Conservation (phyloP, 1,139 yeast genomes). For the Pichia kudriavzevii region DNA sequence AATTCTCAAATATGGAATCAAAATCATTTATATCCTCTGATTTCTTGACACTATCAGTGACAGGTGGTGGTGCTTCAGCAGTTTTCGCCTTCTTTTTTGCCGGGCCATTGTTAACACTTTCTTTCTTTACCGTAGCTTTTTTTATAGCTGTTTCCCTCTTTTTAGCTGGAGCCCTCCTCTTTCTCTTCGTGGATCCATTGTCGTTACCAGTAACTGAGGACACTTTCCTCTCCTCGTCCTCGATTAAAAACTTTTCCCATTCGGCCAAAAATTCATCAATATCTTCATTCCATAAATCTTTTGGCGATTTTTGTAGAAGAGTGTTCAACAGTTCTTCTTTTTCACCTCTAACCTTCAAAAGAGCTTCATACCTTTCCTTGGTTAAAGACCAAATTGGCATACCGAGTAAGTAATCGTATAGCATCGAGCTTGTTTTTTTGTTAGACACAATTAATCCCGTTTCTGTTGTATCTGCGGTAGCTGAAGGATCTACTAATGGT, state of each 20-base stretch:
- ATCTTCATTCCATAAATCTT: slow-evolving; percentile 83
- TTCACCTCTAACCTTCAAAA: slow-evolving; percentile 62
- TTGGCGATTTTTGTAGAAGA: slow-evolving; percentile 64
- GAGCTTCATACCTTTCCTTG: slow-evolving; percentile 74
- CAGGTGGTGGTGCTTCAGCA: slow-evolving; percentile 4
- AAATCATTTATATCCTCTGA: slow-evolving; percentile 20
- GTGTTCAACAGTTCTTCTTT: slow-evolving; percentile 66
- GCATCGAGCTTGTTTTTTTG: slow-evolving; percentile 42
- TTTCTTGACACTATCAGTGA: slow-evolving; percentile 1
- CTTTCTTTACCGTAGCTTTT: slow-evolving; percentile 7
- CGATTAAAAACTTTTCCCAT: slow-evolving; percentile 58
- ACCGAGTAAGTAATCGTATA: slow-evolving; percentile 70
- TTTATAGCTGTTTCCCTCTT: slow-evolving; percentile 9
- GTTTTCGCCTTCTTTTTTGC: slow-evolving; percentile 4
- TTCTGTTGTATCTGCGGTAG: slow-evolving; percentile 23
- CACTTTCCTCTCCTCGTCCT: slow-evolving; percentile 38
- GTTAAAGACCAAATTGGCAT: slow-evolving; percentile 95
- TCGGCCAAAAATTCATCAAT: slow-evolving; percentile 61
- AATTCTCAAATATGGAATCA: slow-evolving; percentile 22
- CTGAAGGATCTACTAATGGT: slow-evolving; percentile 25
- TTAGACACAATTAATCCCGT: slow-evolving; percentile 29
- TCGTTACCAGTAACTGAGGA: slow-evolving; percentile 13
- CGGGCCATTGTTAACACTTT: slow-evolving; percentile 5
- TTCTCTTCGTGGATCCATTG: slow-evolving; percentile 17
- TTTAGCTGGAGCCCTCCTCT: slow-evolving; percentile 13